Base-by-base conservation (phyloP, 192 early-diverging fungal species). In the Paraglomus occultum region DNA sequence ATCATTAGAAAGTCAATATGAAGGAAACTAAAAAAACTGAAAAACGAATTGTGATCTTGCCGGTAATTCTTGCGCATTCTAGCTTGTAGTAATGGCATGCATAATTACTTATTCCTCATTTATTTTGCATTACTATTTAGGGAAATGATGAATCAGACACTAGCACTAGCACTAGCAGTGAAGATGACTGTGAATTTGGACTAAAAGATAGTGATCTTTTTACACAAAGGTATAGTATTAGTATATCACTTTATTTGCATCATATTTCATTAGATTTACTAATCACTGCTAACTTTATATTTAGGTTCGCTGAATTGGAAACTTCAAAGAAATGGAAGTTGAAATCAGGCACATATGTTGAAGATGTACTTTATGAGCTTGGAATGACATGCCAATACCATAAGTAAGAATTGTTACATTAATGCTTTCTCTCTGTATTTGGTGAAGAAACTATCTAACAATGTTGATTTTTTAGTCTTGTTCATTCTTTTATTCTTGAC, bases 311-410 rank as follows among this genome's bases (percentile, higher is more conserved):
- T 5, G 40, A 14, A 1, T 18, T 71, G 59, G 49, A 71, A 51
- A 62, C 61, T 44, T 62, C 48, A n/a, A 71, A 48, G 44, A 71
- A 71, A 71, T 60, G 70, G 70, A 62, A 52, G 52, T 51, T 71
- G 8, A 11, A 71, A 54, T 64, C 70, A 43, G 70, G 58, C 9
- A 58, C 23, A 59, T 71, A 42, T 54, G 70, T 71, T 51, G 60
- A 71, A 71, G 70, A 71, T 64, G 48, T 71, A 46, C 60, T 71
- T 17, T 71, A 63, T 63, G 51, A 71, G 42, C 60, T 71, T 23
- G 70, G 70, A 71, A 63, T 64, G 70, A 63, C 17, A 64, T 71
- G 60, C 38, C 46, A 42, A 51, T 63, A 45, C 49, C 60, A 71
- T 39, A 61, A 71, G 70, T 71, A 64, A 71, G 70, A 70, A 44